Percentiles rank a stretch among this genome's conserved stretches.
phyloP scores from a whole-genome alignment of 2,329 filamentous ascomycete genomes.

The Diaporthe helianthi region DNA sequence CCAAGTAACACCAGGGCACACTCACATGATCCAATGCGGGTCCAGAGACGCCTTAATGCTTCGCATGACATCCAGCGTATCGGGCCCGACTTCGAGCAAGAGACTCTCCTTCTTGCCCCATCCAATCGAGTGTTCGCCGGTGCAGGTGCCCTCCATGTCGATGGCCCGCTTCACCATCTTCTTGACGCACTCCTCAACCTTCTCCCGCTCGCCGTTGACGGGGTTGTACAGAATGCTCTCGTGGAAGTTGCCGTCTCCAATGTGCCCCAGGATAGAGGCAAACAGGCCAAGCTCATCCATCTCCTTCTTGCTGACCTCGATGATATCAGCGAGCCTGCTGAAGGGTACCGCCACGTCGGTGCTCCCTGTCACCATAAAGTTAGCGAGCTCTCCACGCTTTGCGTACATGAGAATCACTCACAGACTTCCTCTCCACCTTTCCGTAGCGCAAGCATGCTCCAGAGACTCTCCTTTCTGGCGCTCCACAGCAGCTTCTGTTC shows the following conservation, averaged over 20 bases:
- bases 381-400: not conserved
- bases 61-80: slow-evolving; percentile 85
- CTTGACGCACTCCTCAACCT: slow-evolving; percentile 82
- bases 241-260: slow-evolving; percentile 95
- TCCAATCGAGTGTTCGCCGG: slow-evolving; percentile 86
- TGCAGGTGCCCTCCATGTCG: slow-evolving; percentile 94
- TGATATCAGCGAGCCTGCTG: slow-evolving; percentile 74
- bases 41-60: slow-evolving; percentile 84
- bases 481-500: slow-evolving; percentile 82
- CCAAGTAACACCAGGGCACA: slow-evolving; percentile 11
- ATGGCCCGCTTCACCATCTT: slow-evolving; percentile 91
- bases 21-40: slow-evolving; percentile 79
- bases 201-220: slow-evolving; percentile 68
- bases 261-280: slow-evolving; percentile 86
- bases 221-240: slow-evolving; percentile 89
- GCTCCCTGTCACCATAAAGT: slow-evolving; percentile 60
- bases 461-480: slow-evolving; percentile 82
- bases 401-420: slow-evolving; percentile 53
- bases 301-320: slow-evolving; percentile 86
- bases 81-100: slow-evolving; percentile 78
- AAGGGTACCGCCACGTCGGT: slow-evolving; percentile 87
- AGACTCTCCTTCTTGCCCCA: slow-evolving; percentile 86
- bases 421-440: slow-evolving; percentile 74
- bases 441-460: slow-evolving; percentile 78
- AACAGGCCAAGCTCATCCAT: slow-evolving; percentile 87